Percentiles rank a stretch among this genome's conserved stretches.
Evolutionary conservation across 495 filamentous ascomycete genomes (phyloP).

Genomic region (Staphylotrichum tortipilum): DNA sequence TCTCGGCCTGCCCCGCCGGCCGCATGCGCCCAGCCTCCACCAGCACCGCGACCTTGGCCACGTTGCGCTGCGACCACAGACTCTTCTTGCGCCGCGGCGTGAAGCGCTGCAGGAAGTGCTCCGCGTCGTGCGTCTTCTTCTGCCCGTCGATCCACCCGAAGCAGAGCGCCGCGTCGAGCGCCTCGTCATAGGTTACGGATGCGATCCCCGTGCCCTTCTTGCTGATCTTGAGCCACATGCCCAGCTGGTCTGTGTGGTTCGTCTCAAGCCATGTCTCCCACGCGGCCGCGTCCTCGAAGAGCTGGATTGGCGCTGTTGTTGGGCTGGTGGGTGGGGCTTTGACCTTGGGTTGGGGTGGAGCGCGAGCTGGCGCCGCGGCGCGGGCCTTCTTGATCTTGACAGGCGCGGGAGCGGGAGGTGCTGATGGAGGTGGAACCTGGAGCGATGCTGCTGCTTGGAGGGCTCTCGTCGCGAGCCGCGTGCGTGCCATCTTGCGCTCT

Average conservation of each 20-base stretch:
- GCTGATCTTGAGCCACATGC: conserved; percentile 47
- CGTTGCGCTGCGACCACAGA: conserved; percentile 44
- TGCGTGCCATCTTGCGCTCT: neutral
- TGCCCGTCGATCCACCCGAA: conserved; percentile 56
- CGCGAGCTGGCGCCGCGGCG: neutral
- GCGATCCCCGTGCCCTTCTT: conserved; percentile 39
- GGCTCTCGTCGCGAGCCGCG: neutral
- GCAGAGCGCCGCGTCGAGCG: conserved; percentile 48
- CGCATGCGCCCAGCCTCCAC: conserved; percentile 38
- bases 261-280: conserved; percentile 39
- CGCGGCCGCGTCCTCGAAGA: conserved; percentile 7
- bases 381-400: no score
- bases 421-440: no score
- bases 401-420: no score
- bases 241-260: conserved; percentile 28
- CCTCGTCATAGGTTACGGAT: conserved; percentile 44
- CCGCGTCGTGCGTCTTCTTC: conserved; percentile 30
- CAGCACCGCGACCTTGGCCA: conserved; percentile 36
- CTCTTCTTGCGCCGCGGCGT: conserved; percentile 46
- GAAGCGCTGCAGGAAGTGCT: conserved; percentile 43
- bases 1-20: conserved; percentile 35
- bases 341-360: neutral
- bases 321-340: neutral
- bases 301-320: conserved; percentile 3
- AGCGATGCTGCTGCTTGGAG: neutral